Evolutionary conservation across 2,329 filamentous ascomycete species (phyloP), one percentile per base, ranked within the genome.

Genomic region (Ophiostoma himal-ulmi): DNA sequence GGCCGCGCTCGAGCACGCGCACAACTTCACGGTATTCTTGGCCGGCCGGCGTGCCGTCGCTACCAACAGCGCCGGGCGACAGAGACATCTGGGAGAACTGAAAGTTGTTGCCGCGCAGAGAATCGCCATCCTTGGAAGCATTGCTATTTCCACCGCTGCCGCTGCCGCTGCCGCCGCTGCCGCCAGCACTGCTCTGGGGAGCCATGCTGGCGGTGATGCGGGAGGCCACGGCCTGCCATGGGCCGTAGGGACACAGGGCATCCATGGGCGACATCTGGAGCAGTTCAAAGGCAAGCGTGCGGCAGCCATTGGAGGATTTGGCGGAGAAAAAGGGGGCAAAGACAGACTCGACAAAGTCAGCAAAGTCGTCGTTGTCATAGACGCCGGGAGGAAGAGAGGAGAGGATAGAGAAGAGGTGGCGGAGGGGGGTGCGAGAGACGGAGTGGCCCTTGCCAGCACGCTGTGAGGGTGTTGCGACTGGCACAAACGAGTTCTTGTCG

Each of bases 21-120:
- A 89, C 83, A 34, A 91, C 81, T 68, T 90, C 87, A 10, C 90
- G 88, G 73, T 92, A 93, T 70, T 92, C 89, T 13, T 88, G 86
- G 17, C 90, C 87, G 69, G 89, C 77, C 48, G 86, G 81, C 71
- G 83, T 78, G 10, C 83, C 81, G 41, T 75, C 60, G 22, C 60
- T 69, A n/a, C 52, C 41, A 17, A 54, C 64, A 1, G 64, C 52
- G 1, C 67, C 37, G 6, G 73, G 70, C 10, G 70, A 71, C 20
- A 72, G 37, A 13, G 70, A 69, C 69, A 72, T 67, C 11, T 70
- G 69, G 52, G 70, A 70, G 48, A 68, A 68, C 34, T 48, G 34
- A 30, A 67, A 34, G 34, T 36, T n/a, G 48, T 20, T 69, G 48
- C 69, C 52, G n/a, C 44, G 44, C 1, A 68, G 36, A n/a, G 36